A percentile compares a stretch with the other conserved stretches of the same genome.
Conservation (phyloP, 2,329 filamentous ascomycete genomes). For the Fusarium sp. region DNA sequence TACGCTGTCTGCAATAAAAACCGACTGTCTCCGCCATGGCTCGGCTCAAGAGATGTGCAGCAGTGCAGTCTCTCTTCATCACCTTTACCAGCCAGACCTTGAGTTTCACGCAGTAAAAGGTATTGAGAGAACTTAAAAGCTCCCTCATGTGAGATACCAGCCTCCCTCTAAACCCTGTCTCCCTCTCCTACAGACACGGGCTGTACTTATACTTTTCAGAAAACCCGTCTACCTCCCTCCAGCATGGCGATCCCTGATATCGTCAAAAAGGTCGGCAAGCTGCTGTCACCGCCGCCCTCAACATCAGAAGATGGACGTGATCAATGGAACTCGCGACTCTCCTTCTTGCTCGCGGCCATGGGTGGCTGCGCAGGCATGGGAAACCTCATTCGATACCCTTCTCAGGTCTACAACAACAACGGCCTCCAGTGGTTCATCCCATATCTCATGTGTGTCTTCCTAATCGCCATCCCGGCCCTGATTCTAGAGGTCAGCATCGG, state of each 20-base stretch:
- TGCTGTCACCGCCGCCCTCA: constrained; percentile 52
- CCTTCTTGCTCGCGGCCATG: constrained; percentile 68
- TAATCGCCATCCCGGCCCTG: constrained; percentile 66
- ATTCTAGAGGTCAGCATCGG: constrained; percentile 76
- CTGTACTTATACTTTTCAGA: background rate
- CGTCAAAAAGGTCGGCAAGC: constrained; percentile 48
- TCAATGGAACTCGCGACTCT: constrained; percentile 65
- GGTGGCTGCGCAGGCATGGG: constrained; percentile 68
- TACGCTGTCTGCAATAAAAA: constrained; percentile 29
- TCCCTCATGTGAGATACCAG: constrained; percentile 5
- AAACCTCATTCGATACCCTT: constrained; percentile 67
- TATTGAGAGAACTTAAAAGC: constrained; percentile 2
- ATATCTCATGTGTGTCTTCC: constrained; percentile 64
- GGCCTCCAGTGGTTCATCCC: constrained; percentile 71
- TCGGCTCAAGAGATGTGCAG: background rate
- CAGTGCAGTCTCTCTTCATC: constrained; percentile 1
- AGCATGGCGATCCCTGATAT: constrained; percentile 34
- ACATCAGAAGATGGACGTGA: constrained; percentile 58
- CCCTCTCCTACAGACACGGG: background rate
- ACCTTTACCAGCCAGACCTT: background rate
- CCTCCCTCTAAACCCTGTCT: constrained; percentile 1
- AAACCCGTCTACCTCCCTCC: background rate
- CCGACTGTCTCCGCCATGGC: constrained; percentile 10
- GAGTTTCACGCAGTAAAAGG: constrained; percentile 3
- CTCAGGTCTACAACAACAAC: constrained; percentile 68